Evolutionary conservation across 352 stramenopile genomes (phyloP).

Genomic region (Phytophthora gonapodyides): DNA sequence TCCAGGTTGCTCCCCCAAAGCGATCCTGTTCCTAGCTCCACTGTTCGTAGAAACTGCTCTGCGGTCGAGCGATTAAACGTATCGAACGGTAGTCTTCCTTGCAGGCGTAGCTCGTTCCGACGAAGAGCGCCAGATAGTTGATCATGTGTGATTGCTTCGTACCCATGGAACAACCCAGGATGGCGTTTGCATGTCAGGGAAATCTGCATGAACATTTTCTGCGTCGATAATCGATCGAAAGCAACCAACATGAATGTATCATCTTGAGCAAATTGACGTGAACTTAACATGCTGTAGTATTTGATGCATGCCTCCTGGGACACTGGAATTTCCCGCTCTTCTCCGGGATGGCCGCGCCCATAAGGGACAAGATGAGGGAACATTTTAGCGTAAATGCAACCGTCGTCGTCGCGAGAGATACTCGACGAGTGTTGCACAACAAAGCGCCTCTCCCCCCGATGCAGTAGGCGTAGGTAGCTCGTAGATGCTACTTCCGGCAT

Average conservation of each 20-base stretch:
- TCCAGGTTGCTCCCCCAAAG: conserved; percentile 13
- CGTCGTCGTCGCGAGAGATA: conserved; percentile 4
- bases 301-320: conserved; percentile 6
- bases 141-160: conserved; percentile 4
- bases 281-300: conserved; percentile 9
- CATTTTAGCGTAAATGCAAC: conserved; percentile 11
- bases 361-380: conserved; percentile 16
- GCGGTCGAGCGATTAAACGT: neutral
- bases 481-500: neutral
- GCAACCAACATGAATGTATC: conserved; percentile 4
- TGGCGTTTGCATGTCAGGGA: conserved; percentile 5
- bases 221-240: conserved; percentile 5
- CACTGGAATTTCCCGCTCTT: neutral
- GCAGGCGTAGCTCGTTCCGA: conserved; percentile 4
- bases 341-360: conserved; percentile 1
- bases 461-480: neutral
- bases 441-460: neutral
- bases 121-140: neutral
- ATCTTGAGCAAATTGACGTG: conserved; percentile 8
- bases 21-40: neutral
- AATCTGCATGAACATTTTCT: conserved; percentile 7
- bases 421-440: conserved; percentile 5
- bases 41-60: neutral
- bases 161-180: neutral
- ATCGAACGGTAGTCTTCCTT: neutral